Percentiles rank a stretch among this genome's conserved stretches.
Conservation (phyloP, 495 filamentous ascomycete species). For the Penicillium salamii region DNA sequence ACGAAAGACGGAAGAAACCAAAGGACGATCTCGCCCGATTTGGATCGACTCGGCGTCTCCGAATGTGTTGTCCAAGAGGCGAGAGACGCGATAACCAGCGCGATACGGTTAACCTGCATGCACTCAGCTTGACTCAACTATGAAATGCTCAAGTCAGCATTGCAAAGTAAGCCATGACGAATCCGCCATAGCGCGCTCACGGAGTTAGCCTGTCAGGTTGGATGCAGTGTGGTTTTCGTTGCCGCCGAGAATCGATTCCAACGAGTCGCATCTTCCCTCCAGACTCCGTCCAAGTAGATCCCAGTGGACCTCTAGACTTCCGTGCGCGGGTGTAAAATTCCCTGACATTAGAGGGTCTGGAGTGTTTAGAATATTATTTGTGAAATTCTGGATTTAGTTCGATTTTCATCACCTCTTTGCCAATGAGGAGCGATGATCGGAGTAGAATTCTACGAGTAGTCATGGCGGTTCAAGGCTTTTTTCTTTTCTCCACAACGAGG, state of each 20-base stretch:
- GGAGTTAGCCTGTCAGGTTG: constrained; percentile 9
- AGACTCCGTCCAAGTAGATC: too few relatives aligned
- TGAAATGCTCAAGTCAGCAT: neutral
- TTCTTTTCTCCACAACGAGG: constrained; percentile 16
- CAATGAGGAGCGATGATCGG: constrained; percentile 29
- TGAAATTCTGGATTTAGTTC: too few relatives aligned
- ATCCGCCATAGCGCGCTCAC: constrained; percentile 6
- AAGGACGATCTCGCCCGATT: constrained; percentile 14
- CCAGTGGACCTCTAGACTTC: constrained; percentile 9
- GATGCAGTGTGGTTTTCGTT: constrained; percentile 3
- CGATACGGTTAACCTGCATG: neutral
- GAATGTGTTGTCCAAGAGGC: constrained; percentile 28
- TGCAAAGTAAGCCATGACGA: neutral
- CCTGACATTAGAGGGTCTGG: too few relatives aligned
- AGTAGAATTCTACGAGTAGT: constrained; percentile 25
- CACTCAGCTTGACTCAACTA: constrained; percentile 10
- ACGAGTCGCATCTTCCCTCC: too few relatives aligned
- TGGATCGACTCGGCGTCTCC: constrained; percentile 23
- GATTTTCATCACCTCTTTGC: constrained; percentile 15
- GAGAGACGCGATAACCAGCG: constrained; percentile 16
- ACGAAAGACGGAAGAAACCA: too few relatives aligned
- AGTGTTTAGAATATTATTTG: too few relatives aligned
- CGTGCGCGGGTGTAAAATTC: constrained; percentile 15
- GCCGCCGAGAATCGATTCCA: constrained; percentile 14
- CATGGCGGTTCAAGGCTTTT: constrained; percentile 8